These are phyloP conservation scores for Fusarium burgessii DNA, from an alignment of 2,329 filamentous ascomycete species.

Conservation along the genomic window DNA sequence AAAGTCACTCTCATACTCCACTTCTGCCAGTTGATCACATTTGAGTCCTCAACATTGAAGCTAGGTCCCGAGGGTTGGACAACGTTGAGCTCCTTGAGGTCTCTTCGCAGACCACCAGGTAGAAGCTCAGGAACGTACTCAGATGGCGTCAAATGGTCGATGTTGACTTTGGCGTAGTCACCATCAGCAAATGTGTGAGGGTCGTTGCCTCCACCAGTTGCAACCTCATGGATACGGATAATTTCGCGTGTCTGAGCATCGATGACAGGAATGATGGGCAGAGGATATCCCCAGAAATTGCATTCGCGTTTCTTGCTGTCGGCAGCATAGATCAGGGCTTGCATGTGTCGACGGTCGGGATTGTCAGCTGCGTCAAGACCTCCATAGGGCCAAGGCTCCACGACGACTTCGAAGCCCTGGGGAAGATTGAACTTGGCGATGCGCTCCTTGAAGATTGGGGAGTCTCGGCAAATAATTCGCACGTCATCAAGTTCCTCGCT, in stretches of 20 bases:
- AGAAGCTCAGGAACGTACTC: constrained; percentile 59
- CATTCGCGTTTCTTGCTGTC: constrained; percentile 55
- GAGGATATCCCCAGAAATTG: constrained; percentile 67
- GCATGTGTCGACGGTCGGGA: constrained; percentile 49
- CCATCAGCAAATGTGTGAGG: constrained; percentile 7
- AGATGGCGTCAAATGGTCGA: constrained; percentile 38
- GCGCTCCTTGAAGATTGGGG: not conserved
- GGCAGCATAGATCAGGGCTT: constrained; percentile 51
- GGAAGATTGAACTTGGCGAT: constrained; percentile 42
- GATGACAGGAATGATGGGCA: constrained; percentile 61
- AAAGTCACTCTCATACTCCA: constrained; percentile 77
- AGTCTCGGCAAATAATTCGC: not conserved
- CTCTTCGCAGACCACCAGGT: constrained; percentile 57
- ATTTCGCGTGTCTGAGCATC: constrained; percentile 48
- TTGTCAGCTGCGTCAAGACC: constrained; percentile 46
- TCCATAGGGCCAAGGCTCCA: constrained; percentile 53
- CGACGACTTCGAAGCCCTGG: constrained; percentile 47
- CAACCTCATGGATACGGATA: constrained; percentile 50
- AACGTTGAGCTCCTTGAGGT: constrained; percentile 69
- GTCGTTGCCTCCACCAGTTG: constrained; percentile 50
- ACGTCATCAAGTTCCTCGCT: not conserved
- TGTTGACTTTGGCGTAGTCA: constrained; percentile 11
- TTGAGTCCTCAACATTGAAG: constrained; percentile 57
- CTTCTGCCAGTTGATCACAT: constrained; percentile 68
- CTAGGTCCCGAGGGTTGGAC: constrained; percentile 54